Evolutionary conservation across 2,329 filamentous ascomycete species (phyloP).

Genomic region (Aureobasidium sp.): DNA sequence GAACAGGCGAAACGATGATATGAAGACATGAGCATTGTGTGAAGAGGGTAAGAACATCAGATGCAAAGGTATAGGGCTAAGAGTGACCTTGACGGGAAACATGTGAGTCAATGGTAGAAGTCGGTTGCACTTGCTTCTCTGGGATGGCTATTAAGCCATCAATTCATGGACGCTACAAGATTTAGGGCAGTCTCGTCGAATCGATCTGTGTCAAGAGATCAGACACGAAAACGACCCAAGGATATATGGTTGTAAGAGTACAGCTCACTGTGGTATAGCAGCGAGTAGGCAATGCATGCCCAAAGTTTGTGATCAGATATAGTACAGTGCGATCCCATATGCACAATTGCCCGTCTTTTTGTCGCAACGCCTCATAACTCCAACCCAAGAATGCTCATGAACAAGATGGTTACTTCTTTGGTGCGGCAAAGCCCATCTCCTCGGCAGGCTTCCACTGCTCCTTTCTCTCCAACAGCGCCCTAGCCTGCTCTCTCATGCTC

Average conservation of each 20-base stretch:
- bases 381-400: not conserved
- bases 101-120: not conserved
- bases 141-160: not conserved
- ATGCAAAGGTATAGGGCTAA: not conserved
- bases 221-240: not conserved
- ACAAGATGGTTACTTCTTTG: not conserved
- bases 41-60: no score
- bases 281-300: not conserved
- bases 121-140: not conserved
- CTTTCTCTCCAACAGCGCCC: constrained; percentile 52
- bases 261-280: not conserved
- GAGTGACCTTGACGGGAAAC: not conserved
- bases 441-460: constrained; percentile 47
- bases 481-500: constrained; percentile 51
- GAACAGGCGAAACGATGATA: not conserved
- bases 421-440: not conserved
- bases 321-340: constrained; percentile 12
- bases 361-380: constrained; percentile 4
- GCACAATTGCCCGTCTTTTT: not conserved
- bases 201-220: not conserved
- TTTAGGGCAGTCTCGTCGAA: not conserved
- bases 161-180: not conserved
- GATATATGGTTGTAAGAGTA: not conserved
- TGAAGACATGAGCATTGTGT: no score
- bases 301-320: not conserved